phyloP scores from a whole-genome alignment of 106 monocot genomes.

The Allium sativum region DNA sequence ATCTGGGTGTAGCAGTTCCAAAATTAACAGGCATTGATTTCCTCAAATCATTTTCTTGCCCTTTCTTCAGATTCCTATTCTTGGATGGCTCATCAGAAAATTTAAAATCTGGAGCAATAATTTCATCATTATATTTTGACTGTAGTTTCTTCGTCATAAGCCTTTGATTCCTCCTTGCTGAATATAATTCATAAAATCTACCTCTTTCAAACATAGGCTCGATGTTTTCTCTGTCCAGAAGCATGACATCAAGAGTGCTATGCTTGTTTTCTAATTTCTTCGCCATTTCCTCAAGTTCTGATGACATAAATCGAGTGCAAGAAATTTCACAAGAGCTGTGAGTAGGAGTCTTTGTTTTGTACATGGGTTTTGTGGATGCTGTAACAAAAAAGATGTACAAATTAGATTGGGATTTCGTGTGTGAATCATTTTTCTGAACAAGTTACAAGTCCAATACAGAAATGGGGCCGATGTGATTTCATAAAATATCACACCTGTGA shows the following conservation, averaged over 20 bases:
- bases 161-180: slow-evolving; percentile 54
- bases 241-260: neutral
- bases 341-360: neutral
- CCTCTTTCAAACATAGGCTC: slow-evolving; percentile 50
- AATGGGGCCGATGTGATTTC: no score
- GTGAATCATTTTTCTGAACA: no score
- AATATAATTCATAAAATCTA: slow-evolving; percentile 52
- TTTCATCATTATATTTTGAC: slow-evolving; percentile 14
- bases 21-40: slow-evolving; percentile 35
- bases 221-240: no score
- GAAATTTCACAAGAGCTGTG: slow-evolving; percentile 9
- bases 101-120: slow-evolving; percentile 16
- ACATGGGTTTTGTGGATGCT: slow-evolving; percentile 5
- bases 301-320: slow-evolving; percentile 16
- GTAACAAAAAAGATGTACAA: neutral
- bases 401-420: neutral
- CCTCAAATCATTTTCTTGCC: slow-evolving; percentile 1
- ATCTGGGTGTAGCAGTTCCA: slow-evolving; percentile 20
- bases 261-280: neutral
- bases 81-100: slow-evolving; percentile 38
- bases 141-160: slow-evolving; percentile 36
- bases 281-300: slow-evolving; percentile 21
- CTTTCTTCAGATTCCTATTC: slow-evolving; percentile 18
- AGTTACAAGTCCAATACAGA: no score
- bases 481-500: no score